phyloP scores from a whole-genome alignment of 805 yeast species.

The Starmerella bacillaris region DNA sequence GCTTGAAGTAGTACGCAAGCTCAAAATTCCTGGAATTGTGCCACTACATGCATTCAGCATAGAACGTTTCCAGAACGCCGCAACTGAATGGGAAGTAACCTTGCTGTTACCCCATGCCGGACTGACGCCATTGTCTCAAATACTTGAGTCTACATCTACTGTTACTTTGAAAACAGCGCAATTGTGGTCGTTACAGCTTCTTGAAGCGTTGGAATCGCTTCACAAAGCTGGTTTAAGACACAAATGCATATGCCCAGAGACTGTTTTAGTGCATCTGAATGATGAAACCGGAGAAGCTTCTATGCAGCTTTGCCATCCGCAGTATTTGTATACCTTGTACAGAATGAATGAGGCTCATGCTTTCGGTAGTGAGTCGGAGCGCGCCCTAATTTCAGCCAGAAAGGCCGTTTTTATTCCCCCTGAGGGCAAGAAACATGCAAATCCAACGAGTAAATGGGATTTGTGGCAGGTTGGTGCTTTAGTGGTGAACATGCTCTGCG shows the following conservation, averaged over 20 bases:
- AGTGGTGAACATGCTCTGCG: constrained; percentile 47
- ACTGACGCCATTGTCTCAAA: constrained; percentile 41
- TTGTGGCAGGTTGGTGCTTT: constrained; percentile 84
- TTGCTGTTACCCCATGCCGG: constrained; percentile 48
- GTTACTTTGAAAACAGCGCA: constrained; percentile 63
- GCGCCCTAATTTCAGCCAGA: constrained; percentile 1
- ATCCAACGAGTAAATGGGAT: constrained; percentile 55
- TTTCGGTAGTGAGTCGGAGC: constrained; percentile 8
- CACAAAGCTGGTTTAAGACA: constrained; percentile 78
- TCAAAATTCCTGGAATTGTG: constrained; percentile 49
- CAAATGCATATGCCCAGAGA: constrained; percentile 43
- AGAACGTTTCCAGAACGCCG: constrained; percentile 12
- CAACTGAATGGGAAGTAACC: constrained; percentile 42
- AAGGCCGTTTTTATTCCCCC: constrained; percentile 56
- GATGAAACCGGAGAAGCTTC: constrained; percentile 33
- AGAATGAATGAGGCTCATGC: constrained; percentile 23
- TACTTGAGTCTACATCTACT: constrained; percentile 48
- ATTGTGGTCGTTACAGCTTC: constrained; percentile 68
- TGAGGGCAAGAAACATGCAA: constrained; percentile 25
- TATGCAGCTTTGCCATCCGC: constrained; percentile 18
- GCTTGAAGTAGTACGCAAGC: constrained; percentile 38
- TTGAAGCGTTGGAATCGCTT: constrained; percentile 68
- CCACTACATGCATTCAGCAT: constrained; percentile 57
- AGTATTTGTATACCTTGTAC: constrained; percentile 16
- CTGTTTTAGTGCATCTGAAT: constrained; percentile 36